A percentile compares a stretch with the other conserved stretches of the same genome.
These are phyloP conservation scores for Exophiala calicioides DNA, from an alignment of 2,329 filamentous ascomycete species.

Conservation along the genomic window DNA sequence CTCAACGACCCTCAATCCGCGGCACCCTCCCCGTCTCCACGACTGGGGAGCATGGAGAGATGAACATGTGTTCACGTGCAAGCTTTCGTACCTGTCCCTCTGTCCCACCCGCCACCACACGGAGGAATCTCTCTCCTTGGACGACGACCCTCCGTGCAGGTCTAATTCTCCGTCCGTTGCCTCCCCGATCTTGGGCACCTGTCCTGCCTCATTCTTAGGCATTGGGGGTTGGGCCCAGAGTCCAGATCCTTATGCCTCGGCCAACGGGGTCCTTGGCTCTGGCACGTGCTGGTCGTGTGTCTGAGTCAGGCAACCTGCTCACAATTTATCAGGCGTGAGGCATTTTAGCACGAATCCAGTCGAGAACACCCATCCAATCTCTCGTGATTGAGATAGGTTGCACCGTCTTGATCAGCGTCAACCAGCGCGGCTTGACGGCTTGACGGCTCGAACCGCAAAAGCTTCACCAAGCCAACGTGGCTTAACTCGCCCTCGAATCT, in stretches of 20 bases:
- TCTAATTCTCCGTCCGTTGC: neutral
- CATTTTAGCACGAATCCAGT: conserved; percentile 20
- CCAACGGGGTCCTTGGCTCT: conserved; percentile 2
- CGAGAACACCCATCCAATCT: neutral
- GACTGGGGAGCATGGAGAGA: neutral
- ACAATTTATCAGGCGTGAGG: conserved; percentile 15
- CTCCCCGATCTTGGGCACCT: conserved; percentile 13
- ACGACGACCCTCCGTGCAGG: too few relatives aligned
- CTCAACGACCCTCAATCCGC: neutral
- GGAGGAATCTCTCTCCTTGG: neutral
- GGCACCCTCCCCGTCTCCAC: neutral
- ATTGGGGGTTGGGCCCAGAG: conserved; percentile 4
- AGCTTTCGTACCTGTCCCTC: conserved; percentile 17
- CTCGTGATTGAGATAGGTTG: conserved; percentile 9
- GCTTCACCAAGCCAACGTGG: neutral
- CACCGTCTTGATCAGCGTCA: conserved; percentile 15
- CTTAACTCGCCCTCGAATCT: too few relatives aligned
- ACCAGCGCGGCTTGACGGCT: conserved; percentile 3
- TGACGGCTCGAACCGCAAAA: conserved; percentile 13
- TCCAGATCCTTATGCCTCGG: neutral
- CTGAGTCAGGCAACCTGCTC: conserved; percentile 12
- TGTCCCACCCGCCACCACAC: conserved; percentile 8
- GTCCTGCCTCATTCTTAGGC: conserved; percentile 20
- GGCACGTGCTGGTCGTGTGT: conserved; percentile 8
- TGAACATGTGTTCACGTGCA: conserved; percentile 24